Evolutionary conservation across 768 basidiomycete species (phyloP), one percentile per base, ranked within the genome.

Genomic region (Hericium coralloides): DNA sequence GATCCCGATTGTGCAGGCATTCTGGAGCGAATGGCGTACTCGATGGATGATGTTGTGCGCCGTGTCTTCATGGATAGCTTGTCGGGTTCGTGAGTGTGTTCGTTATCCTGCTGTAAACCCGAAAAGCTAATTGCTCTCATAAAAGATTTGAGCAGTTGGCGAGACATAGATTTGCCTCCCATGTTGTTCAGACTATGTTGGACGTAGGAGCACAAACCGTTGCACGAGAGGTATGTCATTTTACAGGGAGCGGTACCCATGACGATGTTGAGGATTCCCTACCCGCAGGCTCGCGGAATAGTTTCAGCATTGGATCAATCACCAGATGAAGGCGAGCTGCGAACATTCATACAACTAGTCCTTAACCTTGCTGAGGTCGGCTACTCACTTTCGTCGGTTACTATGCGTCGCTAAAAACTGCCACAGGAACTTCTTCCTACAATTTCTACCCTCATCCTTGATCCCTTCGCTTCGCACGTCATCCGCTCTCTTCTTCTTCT

Each of bases 41-140:
- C 93, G 2, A 93, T 98, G 89, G 93, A 97, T 66, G 94, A 98
- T 70, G 95, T 94, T 71, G 87, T 89, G n/a, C 78, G 92, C 52
- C 79, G 95, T 55, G 93, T 95, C 6, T 89, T 98, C 59, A 72
- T 92, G 57, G 95, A 97, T 70, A 84, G 85, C 58, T 72, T 99
- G 64, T 79, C 80, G 53, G 94, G 92, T 69, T 91, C 89, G 89
- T 98, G 72, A 80, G 91, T 82, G 53, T 52, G 53, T 22, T 12
- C 23, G 38, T 9, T 31, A 31, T 31, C 31, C 31, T 31, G 31
- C 31, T 31, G 8, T 9, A 9, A 31, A 6, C 31, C 31, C 31
- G 31, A 31, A 31, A 6, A 6, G 31, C 31, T 31, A 31, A 31
- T 31, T 7, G n/a, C 4, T 31, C 10, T 31, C 31, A n/a, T 23